phyloP scores from a whole-genome alignment of 2,329 filamentous ascomycete species.

The Penicillium palitans region DNA sequence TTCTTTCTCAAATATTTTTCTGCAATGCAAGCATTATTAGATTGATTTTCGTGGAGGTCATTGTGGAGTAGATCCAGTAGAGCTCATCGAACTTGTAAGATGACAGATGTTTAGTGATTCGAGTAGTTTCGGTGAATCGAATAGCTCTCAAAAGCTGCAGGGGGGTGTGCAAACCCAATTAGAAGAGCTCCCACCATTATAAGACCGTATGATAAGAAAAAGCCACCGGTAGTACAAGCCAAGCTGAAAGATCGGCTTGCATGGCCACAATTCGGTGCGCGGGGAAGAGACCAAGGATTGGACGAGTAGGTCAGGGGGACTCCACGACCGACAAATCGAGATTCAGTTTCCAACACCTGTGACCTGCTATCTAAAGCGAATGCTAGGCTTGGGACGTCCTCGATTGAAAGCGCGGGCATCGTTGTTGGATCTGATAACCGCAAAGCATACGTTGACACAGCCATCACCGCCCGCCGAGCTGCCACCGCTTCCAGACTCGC shows the following conservation, averaged over 20 bases:
- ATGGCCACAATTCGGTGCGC: slow-evolving; percentile 18
- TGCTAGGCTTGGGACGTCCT: slow-evolving; percentile 59
- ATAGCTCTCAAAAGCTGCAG: background rate
- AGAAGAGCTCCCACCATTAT: no score
- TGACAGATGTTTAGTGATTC: background rate
- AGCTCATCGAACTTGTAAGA: background rate
- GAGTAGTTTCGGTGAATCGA: background rate
- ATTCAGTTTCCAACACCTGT: slow-evolving; percentile 8
- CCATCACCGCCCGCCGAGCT: slow-evolving; percentile 44
- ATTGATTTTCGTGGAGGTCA: background rate
- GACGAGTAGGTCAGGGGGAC: slow-evolving; percentile 21
- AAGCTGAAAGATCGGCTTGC: slow-evolving; percentile 9
- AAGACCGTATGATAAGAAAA: background rate
- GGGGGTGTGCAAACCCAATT: background rate
- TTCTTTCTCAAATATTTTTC: background rate
- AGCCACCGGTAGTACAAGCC: background rate
- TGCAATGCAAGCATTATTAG: background rate
- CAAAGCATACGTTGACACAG: slow-evolving; percentile 19
- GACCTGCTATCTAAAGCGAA: slow-evolving; percentile 34
- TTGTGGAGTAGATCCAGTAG: background rate
- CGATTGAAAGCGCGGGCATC: slow-evolving; percentile 61
- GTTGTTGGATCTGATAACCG: slow-evolving; percentile 59
- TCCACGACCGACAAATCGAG: slow-evolving; percentile 18
- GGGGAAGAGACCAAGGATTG: slow-evolving; percentile 21
- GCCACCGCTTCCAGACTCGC: slow-evolving; percentile 49